Percentiles rank a stretch among this genome's conserved stretches.
Conservation (phyloP, 306 rosid genomes). For the Crataegus laevigata region DNA sequence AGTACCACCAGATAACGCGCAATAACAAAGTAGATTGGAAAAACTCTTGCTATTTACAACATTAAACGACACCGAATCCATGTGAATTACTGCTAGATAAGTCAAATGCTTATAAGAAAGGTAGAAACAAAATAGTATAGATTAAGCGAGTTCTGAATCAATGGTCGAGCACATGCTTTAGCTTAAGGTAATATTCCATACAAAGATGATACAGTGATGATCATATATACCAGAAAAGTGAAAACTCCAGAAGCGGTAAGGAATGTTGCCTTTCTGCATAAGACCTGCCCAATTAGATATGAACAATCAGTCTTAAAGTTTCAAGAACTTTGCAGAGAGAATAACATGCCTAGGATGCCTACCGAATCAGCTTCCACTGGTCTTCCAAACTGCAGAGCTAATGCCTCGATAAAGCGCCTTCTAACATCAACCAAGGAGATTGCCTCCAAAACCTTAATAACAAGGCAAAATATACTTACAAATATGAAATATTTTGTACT, state of each 20-base stretch:
- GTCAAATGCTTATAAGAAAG: neutral
- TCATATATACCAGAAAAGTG: slow-evolving; percentile 65
- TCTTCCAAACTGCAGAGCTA: slow-evolving; percentile 61
- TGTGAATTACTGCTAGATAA: neutral
- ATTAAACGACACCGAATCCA: neutral
- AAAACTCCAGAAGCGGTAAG: slow-evolving; percentile 59
- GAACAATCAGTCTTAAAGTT: slow-evolving; percentile 8
- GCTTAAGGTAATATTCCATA: neutral
- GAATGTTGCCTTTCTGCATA: slow-evolving; percentile 82
- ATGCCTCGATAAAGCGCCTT: slow-evolving; percentile 77
- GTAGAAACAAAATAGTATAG: neutral
- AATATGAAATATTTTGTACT: neutral
- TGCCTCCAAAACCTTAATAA: slow-evolving; percentile 70
- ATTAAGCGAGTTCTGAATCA: slow-evolving; percentile 6
- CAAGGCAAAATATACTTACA: neutral
- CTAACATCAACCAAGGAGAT: slow-evolving; percentile 66
- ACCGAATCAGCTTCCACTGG: slow-evolving; percentile 96
- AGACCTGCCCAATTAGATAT: slow-evolving; percentile 49
- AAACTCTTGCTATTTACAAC: neutral
- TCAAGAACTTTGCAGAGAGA: slow-evolving; percentile 2
- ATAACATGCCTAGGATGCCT: slow-evolving; percentile 15
- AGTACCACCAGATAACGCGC: neutral
- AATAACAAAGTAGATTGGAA: neutral
- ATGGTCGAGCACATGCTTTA: slow-evolving; percentile 9
- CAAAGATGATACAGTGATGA: slow-evolving; percentile 6